These are phyloP conservation scores for Solanum acaule DNA, from an alignment of 257 asterid species.

Conservation along the genomic window DNA sequence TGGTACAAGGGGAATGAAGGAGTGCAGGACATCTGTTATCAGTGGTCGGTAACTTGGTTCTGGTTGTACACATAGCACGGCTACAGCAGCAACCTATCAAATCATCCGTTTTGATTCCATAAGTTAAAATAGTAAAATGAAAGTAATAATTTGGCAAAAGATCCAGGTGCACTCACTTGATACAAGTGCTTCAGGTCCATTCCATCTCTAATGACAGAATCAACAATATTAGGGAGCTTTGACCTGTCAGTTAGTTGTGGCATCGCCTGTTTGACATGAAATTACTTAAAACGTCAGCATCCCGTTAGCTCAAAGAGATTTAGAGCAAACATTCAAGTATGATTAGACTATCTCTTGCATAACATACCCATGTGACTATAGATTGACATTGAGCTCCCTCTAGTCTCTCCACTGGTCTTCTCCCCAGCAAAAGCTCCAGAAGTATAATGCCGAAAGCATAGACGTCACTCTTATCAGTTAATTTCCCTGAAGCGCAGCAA, in stretches of 20 bases:
- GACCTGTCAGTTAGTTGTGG: conserved; percentile 89
- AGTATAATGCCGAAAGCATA: conserved; percentile 90
- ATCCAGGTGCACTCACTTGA: conserved; percentile 38
- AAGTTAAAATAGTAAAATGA: background rate
- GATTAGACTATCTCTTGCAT: background rate
- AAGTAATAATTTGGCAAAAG: background rate
- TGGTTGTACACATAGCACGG: conserved; percentile 88
- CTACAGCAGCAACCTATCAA: conserved; percentile 89
- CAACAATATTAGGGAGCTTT: conserved; percentile 82
- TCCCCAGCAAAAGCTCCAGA: conserved; percentile 83
- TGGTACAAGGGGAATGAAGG: conserved; percentile 94
- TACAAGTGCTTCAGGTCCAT: conserved; percentile 93
- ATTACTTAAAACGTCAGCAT: background rate
- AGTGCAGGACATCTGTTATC: conserved; percentile 90
- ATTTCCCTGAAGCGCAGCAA: conserved; percentile 48
- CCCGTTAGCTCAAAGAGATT: background rate
- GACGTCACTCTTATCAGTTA: conserved; percentile 92
- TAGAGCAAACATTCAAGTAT: background rate
- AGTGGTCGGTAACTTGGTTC: conserved; percentile 95
- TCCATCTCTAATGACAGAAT: conserved; percentile 57
- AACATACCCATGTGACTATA: conserved; percentile 75
- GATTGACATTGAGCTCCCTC: conserved; percentile 69
- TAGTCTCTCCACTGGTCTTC: conserved; percentile 70
- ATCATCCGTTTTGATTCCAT: background rate
- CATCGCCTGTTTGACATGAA: conserved; percentile 61